Conservation (phyloP, 164 flowering plant genomes). For the Protea cynaroides region DNA sequence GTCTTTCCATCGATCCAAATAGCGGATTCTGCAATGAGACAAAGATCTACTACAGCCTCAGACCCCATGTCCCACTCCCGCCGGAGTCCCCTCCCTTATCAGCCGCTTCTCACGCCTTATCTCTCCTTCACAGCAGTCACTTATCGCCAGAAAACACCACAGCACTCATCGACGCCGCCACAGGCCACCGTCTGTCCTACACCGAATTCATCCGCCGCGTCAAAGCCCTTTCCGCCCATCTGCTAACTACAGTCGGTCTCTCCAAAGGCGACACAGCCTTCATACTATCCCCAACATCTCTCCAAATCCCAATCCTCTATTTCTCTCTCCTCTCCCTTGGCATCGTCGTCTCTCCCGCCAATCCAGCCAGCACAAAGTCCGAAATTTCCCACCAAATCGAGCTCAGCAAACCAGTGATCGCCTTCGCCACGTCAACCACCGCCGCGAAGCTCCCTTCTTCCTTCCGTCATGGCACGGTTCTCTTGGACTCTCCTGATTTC, state of each 20-base stretch:
- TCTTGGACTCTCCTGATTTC: constrained; percentile 46
- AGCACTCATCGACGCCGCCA: constrained; percentile 28
- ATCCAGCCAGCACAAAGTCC: constrained; percentile 5
- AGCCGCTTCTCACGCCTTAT: constrained; percentile 16
- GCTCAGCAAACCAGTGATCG: constrained; percentile 24
- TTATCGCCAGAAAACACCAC: constrained; percentile 10
- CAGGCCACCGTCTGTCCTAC: constrained; percentile 28
- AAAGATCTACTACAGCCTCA: constrained; percentile 41
- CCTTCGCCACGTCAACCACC: constrained; percentile 26
- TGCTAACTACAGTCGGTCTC: constrained; percentile 1
- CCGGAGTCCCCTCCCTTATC: constrained; percentile 29
- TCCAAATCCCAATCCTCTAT: constrained; percentile 34
- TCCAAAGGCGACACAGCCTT: constrained; percentile 23
- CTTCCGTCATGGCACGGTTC: constrained; percentile 21
- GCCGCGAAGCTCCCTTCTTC: constrained; percentile 22
- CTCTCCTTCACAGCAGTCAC: constrained; percentile 21
- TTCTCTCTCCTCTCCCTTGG: constrained; percentile 24
- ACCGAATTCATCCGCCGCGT: constrained; percentile 16
- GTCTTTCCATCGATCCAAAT: constrained; percentile 11
- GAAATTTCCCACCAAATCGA: constrained; percentile 26
- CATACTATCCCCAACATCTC: constrained; percentile 26
- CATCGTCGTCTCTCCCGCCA: neutral
- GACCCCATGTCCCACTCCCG: constrained; percentile 36
- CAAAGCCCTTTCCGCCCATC: constrained; percentile 13
- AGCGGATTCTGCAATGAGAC: constrained; percentile 46